Conservation (phyloP, 495 filamentous ascomycete genomes). For the Podospora tetraspora region DNA sequence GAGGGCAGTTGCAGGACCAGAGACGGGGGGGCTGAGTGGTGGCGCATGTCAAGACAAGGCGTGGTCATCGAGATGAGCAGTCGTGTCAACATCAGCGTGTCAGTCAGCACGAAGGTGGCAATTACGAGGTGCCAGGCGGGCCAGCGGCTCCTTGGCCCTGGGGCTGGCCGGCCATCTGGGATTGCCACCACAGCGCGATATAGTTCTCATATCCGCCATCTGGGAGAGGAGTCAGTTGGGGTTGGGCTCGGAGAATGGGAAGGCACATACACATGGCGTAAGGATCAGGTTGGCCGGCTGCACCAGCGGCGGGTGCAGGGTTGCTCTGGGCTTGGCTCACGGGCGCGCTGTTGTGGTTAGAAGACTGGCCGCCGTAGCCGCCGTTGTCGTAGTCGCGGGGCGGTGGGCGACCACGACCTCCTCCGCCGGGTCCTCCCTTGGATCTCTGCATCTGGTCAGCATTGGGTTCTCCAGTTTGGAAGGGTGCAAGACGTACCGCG, state of each 20-base stretch:
- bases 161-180: slow-evolving; percentile 25
- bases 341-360: slow-evolving; percentile 26
- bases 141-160: slow-evolving; percentile 25
- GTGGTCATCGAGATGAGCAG: neutral
- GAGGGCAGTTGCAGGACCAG: slow-evolving; percentile 7
- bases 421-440: slow-evolving; percentile 47
- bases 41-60: neutral
- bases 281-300: slow-evolving; percentile 24
- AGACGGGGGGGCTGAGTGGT: neutral
- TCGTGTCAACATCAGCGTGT: neutral
- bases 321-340: slow-evolving; percentile 12
- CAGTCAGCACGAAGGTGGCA: slow-evolving; percentile 15
- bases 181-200: slow-evolving; percentile 32
- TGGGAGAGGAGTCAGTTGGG: slow-evolving; percentile 13
- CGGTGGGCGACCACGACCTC: slow-evolving; percentile 39
- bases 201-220: slow-evolving; percentile 35
- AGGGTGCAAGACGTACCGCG: slow-evolving; percentile 50
- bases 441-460: slow-evolving; percentile 41
- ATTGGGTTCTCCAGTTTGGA: neutral
- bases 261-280: slow-evolving; percentile 31
- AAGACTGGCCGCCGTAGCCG: slow-evolving; percentile 33
- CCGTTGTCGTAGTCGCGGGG: slow-evolving; percentile 43
- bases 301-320: slow-evolving; percentile 21
- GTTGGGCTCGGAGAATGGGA: neutral
- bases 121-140: slow-evolving; percentile 30